Evolutionary conservation across 1,284 basidiomycete genomes (phyloP), one percentile per base, ranked within the genome.

Genomic region (Mycosarcoma mackinlayi): DNA sequence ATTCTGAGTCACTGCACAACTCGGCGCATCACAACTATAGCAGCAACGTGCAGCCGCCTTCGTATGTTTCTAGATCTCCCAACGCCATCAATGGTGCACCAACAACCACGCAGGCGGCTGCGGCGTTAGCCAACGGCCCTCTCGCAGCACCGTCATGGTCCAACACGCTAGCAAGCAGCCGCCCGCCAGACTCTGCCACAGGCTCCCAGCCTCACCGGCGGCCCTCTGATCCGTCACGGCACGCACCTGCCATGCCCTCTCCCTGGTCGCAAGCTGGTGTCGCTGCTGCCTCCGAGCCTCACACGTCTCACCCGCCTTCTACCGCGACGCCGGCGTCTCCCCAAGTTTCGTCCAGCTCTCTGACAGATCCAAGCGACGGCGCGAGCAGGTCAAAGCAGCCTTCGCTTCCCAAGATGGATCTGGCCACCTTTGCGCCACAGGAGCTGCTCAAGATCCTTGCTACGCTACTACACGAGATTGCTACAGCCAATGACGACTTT

Each of bases 381-480:
- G n/a, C 14, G 1, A 44, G 11, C 40, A 50, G 25, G 16, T 33
- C 47, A 3, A 60, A 64, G 49, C 52, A 41, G 19, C 49, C 63
- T 30, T 34, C 57, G 33, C 28, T 58, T 37, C 75, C 83, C 11
- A 85, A 85, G 61, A 83, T 88, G 64, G 86, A 88, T 68, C 83
- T 88, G 16, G 86, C 85, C 13, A 85, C 84, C 3, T 88, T 85
- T 67, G 86, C 88, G 0, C 84, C 87, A 0, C 83, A 84, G 30
- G 85, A 93, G 54, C 87, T 98, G 11, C 87, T 98, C 41, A 89
- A 88, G 28, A 88, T 96, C 14, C 89, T 98, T n/a, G 94, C 95
- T 0, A 89, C 89, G 3, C 86, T 98, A 14, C 87, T 98, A 60
- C 89, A 92, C 44, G 92, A 94, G 83, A 97, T 98, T 80, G 93